These are phyloP conservation scores for Penicillium robsamsonii DNA, from an alignment of 495 filamentous ascomycete species.

Conservation along the genomic window DNA sequence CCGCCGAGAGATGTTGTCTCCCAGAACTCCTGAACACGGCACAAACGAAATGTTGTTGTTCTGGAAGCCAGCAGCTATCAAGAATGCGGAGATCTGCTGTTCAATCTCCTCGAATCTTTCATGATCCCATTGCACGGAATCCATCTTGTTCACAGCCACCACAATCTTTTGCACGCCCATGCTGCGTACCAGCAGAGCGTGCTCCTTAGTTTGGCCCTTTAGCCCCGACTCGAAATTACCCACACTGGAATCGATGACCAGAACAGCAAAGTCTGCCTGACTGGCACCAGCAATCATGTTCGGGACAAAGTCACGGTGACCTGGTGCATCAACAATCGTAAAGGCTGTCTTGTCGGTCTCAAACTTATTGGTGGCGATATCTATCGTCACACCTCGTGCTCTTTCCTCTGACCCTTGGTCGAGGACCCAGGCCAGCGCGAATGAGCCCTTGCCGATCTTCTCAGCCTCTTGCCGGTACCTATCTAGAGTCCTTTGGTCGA, in stretches of 20 bases:
- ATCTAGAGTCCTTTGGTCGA: constrained; percentile 83
- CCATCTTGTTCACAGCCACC: constrained; percentile 93
- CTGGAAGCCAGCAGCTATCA: constrained; percentile 77
- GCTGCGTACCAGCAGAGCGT: constrained; percentile 83
- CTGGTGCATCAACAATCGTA: constrained; percentile 93
- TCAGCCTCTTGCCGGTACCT: constrained; percentile 86
- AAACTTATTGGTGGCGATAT: constrained; percentile 92
- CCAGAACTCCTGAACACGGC: constrained; percentile 83
- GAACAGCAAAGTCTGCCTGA: constrained; percentile 92
- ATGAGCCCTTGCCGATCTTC: constrained; percentile 89
- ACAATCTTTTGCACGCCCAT: constrained; percentile 88
- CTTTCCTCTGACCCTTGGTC: constrained; percentile 89
- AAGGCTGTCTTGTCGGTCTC: constrained; percentile 82
- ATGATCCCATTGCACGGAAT: constrained; percentile 75
- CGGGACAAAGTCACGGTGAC: constrained; percentile 92
- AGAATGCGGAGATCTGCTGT: constrained; percentile 77
- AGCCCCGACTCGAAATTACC: constrained; percentile 92
- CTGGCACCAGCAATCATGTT: constrained; percentile 98
- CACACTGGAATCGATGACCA: constrained; percentile 85
- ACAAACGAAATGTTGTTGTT: constrained; percentile 77
- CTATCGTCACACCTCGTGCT: constrained; percentile 89
- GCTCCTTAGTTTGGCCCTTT: constrained; percentile 92
- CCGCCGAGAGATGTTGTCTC: constrained; percentile 75
- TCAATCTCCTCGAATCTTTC: constrained; percentile 81
- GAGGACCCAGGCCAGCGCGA: constrained; percentile 93